Evolutionary conservation across 2,329 filamentous ascomycete genomes (phyloP).

Genomic region (Stagonosporopsis rhizophila): DNA sequence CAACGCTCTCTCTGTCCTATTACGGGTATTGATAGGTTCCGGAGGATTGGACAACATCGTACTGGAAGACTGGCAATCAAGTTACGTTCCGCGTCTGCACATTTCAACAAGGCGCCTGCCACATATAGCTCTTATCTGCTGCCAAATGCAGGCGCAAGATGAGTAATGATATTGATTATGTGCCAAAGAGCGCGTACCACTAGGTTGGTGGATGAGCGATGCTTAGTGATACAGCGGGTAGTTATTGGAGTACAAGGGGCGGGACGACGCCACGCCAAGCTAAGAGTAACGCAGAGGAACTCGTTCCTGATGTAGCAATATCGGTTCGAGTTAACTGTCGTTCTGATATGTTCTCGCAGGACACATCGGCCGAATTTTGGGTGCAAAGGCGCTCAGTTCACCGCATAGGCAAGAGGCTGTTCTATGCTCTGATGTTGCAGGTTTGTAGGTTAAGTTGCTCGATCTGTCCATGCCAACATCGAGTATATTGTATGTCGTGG

Average conservation of each 20-base stretch:
- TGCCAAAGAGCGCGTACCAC: background rate
- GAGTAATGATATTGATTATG: background rate
- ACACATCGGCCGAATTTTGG: background rate
- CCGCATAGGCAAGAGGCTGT: background rate
- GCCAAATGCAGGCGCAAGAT: background rate
- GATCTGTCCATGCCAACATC: background rate
- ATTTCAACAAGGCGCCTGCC: too few species aligned
- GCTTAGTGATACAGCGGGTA: constrained; percentile 10
- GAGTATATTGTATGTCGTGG: too few species aligned
- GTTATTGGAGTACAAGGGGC: constrained; percentile 1
- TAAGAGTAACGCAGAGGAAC: background rate
- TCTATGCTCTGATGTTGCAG: background rate
- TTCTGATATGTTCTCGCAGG: background rate
- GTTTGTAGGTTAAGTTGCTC: background rate
- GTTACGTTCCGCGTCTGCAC: background rate
- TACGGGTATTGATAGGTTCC: background rate
- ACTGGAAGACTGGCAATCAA: background rate
- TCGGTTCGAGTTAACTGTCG: background rate
- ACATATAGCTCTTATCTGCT: too few species aligned
- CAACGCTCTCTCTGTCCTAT: too few species aligned
- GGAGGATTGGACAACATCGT: background rate
- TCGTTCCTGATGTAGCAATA: background rate
- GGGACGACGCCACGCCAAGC: constrained; percentile 6
- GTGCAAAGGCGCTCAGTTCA: background rate
- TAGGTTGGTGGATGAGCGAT: constrained; percentile 10